phyloP scores from a whole-genome alignment of 345 rosid genomes.

The Excoecaria cochinchinensis region DNA sequence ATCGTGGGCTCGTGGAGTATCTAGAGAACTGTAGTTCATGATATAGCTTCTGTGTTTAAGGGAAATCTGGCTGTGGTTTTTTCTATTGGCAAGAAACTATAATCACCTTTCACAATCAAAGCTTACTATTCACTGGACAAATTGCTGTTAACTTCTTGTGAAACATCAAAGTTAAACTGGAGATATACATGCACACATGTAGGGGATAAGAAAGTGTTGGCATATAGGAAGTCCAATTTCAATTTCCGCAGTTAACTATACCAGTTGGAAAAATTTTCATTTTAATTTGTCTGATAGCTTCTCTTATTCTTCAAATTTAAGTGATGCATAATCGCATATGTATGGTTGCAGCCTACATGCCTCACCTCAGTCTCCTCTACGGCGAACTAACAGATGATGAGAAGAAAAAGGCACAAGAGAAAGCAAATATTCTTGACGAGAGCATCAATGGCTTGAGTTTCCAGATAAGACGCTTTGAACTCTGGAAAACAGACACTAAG shows the following conservation, averaged over 20 bases:
- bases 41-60: not conserved
- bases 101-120: not conserved
- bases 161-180: not conserved
- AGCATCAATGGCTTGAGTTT: conserved; percentile 49
- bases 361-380: conserved; percentile 78
- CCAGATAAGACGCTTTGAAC: conserved; percentile 49
- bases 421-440: conserved; percentile 50
- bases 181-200: not conserved
- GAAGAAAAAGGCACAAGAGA: conserved; percentile 71
- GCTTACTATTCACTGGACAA: not conserved
- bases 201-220: not conserved
- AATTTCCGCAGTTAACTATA: not conserved
- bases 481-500: conserved; percentile 63
- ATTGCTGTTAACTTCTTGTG: not conserved
- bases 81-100: not conserved
- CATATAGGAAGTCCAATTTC: not conserved
- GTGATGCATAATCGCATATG: not conserved
- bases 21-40: not conserved
- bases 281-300: not conserved
- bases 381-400: conserved; percentile 69
- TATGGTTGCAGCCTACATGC: conserved; percentile 71
- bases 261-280: not conserved
- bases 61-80: not conserved
- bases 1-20: not conserved
- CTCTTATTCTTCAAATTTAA: not conserved